Evolutionary conservation across 2,329 filamentous ascomycete species (phyloP).

Genomic region (Diaporthe eres): DNA sequence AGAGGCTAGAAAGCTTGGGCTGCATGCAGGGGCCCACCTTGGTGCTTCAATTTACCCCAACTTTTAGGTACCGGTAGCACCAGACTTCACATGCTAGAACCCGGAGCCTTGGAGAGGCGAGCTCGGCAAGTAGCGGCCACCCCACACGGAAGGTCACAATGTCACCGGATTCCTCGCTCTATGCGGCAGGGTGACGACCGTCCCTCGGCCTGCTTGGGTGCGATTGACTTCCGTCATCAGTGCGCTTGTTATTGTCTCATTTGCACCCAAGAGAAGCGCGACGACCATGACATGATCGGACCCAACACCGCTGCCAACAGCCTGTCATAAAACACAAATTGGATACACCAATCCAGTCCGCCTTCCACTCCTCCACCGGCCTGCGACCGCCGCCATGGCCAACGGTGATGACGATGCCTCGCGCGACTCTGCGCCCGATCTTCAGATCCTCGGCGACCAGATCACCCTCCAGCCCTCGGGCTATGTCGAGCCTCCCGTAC

Average conservation of each 20-base stretch:
- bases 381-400: slow-evolving; percentile 52
- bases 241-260: slow-evolving; percentile 3
- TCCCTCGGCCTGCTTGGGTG: background rate
- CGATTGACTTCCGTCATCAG: background rate
- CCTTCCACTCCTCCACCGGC: background rate
- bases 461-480: slow-evolving; percentile 83
- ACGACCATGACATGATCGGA: slow-evolving; percentile 10
- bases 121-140: slow-evolving; percentile 31
- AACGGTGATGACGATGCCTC: slow-evolving; percentile 53
- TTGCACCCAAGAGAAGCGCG: background rate
- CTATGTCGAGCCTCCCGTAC: slow-evolving; percentile 66
- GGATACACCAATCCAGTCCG: slow-evolving; percentile 31
- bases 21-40: slow-evolving; percentile 10
- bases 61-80: slow-evolving; percentile 2
- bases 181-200: slow-evolving; percentile 8
- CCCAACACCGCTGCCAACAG: background rate
- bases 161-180: slow-evolving; percentile 38
- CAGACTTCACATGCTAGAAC: slow-evolving; percentile 37
- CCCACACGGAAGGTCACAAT: slow-evolving; percentile 27
- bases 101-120: slow-evolving; percentile 1
- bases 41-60: slow-evolving; percentile 13
- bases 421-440: slow-evolving; percentile 75
- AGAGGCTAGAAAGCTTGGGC: background rate
- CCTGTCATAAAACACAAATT: background rate
- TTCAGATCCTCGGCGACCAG: slow-evolving; percentile 81